Conservation (phyloP, 2,329 filamentous ascomycete genomes). For the Botrytis squamosa region DNA sequence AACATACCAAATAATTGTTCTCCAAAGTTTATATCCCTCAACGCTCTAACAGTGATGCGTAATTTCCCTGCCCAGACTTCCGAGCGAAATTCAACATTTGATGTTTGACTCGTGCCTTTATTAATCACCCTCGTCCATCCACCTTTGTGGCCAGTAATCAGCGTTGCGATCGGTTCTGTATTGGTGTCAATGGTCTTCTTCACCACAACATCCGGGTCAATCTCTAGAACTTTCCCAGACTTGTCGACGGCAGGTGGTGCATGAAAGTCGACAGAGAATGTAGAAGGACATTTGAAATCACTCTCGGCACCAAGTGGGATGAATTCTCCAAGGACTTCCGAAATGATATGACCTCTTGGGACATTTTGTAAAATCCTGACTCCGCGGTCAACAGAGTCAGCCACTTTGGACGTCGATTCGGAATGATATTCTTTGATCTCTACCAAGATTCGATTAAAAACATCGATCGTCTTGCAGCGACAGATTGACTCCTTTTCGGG, state of each 20-base stretch:
- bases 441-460: neutral
- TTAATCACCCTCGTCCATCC: conserved; percentile 20
- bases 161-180: conserved; percentile 13
- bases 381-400: conserved; percentile 2
- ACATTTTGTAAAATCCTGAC: conserved; percentile 3
- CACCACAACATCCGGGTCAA: neutral
- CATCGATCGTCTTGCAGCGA: neutral
- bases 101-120: neutral
- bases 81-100: conserved; percentile 5
- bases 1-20: conserved; percentile 12
- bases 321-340: conserved; percentile 18
- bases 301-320: conserved; percentile 9
- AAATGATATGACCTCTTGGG: neutral
- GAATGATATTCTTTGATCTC: conserved; percentile 10
- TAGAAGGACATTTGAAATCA: neutral
- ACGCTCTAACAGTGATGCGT: conserved; percentile 6
- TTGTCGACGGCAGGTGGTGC: conserved; percentile 12
- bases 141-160: conserved; percentile 12
- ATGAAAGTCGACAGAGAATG: conserved; percentile 7
- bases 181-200: neutral
- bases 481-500: neutral
- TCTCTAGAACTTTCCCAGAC: neutral
- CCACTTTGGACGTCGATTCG: neutral
- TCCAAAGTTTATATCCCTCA: conserved; percentile 19
- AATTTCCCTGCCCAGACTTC: conserved; percentile 19